Base-by-base conservation (phyloP, 495 filamentous ascomycete genomes). In the Bryoglossum gracile region DNA sequence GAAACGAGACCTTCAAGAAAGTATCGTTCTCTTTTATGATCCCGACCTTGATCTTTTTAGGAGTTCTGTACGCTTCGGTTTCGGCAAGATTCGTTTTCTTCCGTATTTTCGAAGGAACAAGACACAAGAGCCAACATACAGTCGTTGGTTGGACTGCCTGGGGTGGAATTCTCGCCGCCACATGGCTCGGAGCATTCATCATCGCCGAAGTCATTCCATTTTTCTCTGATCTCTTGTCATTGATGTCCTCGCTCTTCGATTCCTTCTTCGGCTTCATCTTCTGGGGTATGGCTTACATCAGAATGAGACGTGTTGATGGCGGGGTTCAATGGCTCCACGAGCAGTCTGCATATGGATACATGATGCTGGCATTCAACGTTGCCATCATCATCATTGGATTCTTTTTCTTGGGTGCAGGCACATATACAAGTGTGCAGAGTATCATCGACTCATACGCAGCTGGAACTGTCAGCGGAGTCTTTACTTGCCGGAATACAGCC, bases 211-310 rank as follows among this genome's bases (percentile, higher is more conserved):
- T 90, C 38, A 92, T 94, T 56, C 88, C 88, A 0, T 94, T 94
- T 76, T 94, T 94, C 69, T 82, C 82, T 21, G 85, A 86, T 43
- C 71, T 94, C 28, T 71, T 91, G 8, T 83, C 82, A 6, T 75
- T 94, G 43, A 89, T 94, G 86, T 90, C 86, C 54, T 86, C 86
- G 14, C 76, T 94, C 11, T 94, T 94, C 57, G 88, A 94, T 64
- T 88, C 84, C 19, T 94, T 92, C 69, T 94, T 94, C 51, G 88
- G 88, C 14, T 94, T 91, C 68, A 91, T 94, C 58, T 94, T 92
- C 74, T 94, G 88, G 88, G 88, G 87, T 23, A 77, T 86, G 3
- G 88, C 88, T 1, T 94, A 92, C 61, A 73, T 92, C 52, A 79
- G 86, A 24, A 89, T 94, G 88, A 72, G 87, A 13, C 62, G 66